These are phyloP conservation scores for Erysimum cheiri DNA, from an alignment of 441 rosid genomes.

Conservation along the genomic window DNA sequence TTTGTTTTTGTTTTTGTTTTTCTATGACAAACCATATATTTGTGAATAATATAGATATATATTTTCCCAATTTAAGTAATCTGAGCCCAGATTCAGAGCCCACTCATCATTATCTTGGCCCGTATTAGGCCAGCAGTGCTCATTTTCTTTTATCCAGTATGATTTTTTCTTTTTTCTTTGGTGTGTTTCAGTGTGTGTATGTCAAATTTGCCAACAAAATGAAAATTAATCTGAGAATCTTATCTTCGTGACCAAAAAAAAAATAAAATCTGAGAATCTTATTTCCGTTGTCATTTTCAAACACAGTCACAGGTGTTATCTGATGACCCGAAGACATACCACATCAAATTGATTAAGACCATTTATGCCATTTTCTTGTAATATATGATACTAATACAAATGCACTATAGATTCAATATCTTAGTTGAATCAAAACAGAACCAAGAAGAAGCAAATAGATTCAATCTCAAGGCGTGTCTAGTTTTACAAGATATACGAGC, in stretches of 20 bases:
- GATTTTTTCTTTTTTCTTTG: too few species aligned
- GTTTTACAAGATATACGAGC: conserved; percentile 6
- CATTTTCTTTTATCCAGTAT: background rate
- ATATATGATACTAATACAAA: background rate
- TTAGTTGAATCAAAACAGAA: conserved; percentile 13
- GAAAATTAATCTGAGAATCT: background rate
- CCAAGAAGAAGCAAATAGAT: conserved; percentile 22
- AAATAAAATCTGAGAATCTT: too few species aligned
- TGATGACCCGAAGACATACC: conserved; percentile 20
- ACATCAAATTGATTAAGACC: background rate
- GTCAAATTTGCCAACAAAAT: conserved; percentile 8
- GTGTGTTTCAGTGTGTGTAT: background rate
- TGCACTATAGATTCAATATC: background rate
- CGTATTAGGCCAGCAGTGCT: background rate
- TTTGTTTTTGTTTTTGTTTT: too few species aligned
- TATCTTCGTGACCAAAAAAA: too few species aligned
- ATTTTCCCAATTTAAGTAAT: background rate
- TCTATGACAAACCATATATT: too few species aligned
- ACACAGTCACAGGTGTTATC: conserved; percentile 24
- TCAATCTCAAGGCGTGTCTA: conserved; percentile 8
- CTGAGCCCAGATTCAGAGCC: background rate
- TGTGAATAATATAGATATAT: background rate
- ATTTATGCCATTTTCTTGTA: background rate
- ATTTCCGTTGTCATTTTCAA: background rate
- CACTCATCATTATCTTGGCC: background rate